phyloP scores from a whole-genome alignment of 257 asterid species.

The Solanum appendiculatum region DNA sequence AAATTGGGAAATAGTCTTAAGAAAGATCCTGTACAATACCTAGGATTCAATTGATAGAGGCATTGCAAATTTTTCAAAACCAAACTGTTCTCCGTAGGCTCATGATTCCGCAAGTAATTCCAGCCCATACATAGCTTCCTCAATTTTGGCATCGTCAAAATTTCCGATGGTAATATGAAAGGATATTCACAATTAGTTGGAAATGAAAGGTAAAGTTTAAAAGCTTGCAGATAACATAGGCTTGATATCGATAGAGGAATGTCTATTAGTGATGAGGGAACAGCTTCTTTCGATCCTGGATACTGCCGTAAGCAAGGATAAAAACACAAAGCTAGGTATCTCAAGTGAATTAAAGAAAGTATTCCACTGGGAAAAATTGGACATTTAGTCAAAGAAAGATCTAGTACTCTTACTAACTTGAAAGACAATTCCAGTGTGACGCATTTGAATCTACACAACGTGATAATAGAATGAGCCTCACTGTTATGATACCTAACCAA shows the following conservation, averaged over 20 bases:
- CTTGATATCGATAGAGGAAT: neutral
- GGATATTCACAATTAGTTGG: accelerated
- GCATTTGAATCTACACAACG: neutral
- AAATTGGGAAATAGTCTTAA: conserved; percentile 8
- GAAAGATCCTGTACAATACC: neutral
- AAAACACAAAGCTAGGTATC: neutral
- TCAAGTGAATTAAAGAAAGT: neutral
- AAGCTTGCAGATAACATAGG: neutral
- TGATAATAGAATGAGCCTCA: neutral
- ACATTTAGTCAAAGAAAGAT: neutral
- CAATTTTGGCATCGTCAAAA: conserved; percentile 5
- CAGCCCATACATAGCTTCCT: conserved; percentile 3
- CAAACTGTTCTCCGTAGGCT: neutral
- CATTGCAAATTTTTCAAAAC: neutral
- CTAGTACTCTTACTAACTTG: conserved; percentile 2
- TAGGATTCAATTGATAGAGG: neutral
- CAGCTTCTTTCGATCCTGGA: neutral
- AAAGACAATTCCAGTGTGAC: neutral
- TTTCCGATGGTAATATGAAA: conserved; percentile 1
- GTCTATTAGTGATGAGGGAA: neutral
- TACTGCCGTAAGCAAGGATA: neutral
- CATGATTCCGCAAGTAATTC: neutral
- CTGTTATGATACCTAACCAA: neutral
- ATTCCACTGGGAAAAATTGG: neutral
- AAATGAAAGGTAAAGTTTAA: neutral